Evolutionary conservation across 108 stramenopile genomes (phyloP).

Genomic region (Discostella stelligeroides): DNA sequence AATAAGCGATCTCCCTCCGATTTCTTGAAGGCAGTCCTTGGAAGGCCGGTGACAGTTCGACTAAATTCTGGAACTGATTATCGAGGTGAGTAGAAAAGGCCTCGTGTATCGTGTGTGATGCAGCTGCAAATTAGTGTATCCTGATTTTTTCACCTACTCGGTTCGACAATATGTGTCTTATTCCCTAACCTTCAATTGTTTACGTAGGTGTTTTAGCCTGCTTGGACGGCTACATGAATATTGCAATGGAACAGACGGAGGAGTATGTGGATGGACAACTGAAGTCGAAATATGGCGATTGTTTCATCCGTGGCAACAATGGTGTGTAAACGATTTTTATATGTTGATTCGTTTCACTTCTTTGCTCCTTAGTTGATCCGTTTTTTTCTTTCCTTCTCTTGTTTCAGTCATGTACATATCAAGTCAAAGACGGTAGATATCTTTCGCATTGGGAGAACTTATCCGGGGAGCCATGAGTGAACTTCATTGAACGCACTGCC

Average conservation of each 20-base stretch:
- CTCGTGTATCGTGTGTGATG: too few relatives aligned
- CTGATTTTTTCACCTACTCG: not conserved
- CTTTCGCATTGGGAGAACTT: not conserved
- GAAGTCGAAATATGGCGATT: conserved; percentile 98
- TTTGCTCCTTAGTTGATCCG: not conserved
- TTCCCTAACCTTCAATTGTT: not conserved
- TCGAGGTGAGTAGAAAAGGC: conserved; percentile 57
- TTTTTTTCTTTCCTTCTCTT: not conserved
- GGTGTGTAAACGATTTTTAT: conserved; percentile 44
- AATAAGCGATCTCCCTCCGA: conserved; percentile 85
- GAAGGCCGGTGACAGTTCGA: conserved; percentile 93
- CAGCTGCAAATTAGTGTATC: not conserved
- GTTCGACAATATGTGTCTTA: not conserved
- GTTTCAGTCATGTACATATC: conserved; percentile 71
- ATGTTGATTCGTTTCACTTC: not conserved
- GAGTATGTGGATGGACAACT: conserved; percentile 98
- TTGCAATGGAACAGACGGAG: conserved; percentile 99
- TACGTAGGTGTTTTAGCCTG: conserved; percentile 90
- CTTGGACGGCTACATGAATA: conserved; percentile 99
- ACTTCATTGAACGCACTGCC: too few relatives aligned
- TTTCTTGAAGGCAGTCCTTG: conserved; percentile 89
- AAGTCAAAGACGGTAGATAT: conserved; percentile 59
- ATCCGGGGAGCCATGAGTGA: too few relatives aligned
- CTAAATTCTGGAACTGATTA: conserved; percentile 97
- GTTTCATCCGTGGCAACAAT: conserved; percentile 99